Percentiles rank a stretch among this genome's conserved stretches.
These are phyloP conservation scores for Diaporthe nobilis DNA, from an alignment of 2,329 filamentous ascomycete species.

Conservation along the genomic window DNA sequence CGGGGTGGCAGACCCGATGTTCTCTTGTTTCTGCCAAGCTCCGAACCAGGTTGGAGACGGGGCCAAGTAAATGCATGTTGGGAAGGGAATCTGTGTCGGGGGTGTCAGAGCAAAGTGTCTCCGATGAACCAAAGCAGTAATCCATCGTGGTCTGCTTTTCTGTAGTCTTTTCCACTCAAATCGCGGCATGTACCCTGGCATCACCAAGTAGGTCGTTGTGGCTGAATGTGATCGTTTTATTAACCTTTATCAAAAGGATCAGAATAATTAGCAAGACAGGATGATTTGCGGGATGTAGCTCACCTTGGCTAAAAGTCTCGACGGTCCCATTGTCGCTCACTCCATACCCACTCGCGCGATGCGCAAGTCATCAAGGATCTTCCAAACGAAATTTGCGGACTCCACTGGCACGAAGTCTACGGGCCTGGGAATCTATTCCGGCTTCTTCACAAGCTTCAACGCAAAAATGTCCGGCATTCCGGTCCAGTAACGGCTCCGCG, in stretches of 20 bases:
- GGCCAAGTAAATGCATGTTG: neutral
- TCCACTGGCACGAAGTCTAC: neutral
- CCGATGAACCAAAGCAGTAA: neutral
- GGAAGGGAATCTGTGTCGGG: neutral
- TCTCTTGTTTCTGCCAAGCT: neutral
- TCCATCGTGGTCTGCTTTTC: neutral
- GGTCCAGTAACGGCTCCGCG: neutral
- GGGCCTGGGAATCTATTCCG: neutral
- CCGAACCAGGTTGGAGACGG: neutral
- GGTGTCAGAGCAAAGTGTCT: neutral
- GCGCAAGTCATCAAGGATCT: neutral
- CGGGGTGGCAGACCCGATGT: neutral
- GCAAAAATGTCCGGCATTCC: neutral
- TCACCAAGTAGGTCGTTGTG: neutral
- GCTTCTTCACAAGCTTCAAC: neutral
- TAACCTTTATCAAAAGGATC: neutral
- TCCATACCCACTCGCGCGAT: neutral
- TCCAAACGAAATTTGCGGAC: neutral
- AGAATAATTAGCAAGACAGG: neutral
- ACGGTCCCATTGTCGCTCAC: too few species aligned
- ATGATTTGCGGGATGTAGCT: neutral
- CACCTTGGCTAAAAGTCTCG: neutral
- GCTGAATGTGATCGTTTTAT: neutral
- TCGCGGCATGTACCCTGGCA: neutral
- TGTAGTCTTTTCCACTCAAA: too few species aligned